A percentile compares a stretch with the other conserved stretches of the same genome.
Evolutionary conservation across 177 flowering plant species (phyloP).

Genomic region (Telopea speciosissima): DNA sequence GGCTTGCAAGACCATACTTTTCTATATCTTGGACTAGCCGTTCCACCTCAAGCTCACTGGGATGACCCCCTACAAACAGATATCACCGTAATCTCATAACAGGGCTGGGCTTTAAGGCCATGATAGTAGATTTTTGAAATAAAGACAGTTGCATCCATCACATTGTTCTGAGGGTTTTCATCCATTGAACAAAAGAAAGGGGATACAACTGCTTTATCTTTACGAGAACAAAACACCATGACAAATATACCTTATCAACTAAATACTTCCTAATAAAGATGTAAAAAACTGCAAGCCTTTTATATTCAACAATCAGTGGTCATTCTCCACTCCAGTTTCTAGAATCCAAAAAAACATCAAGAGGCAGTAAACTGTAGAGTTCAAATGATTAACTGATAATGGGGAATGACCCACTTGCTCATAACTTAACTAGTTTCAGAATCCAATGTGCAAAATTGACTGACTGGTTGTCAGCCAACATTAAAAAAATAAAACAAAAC

Average conservation of each 20-base stretch:
- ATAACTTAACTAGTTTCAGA: background rate
- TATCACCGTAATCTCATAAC: background rate
- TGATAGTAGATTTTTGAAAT: background rate
- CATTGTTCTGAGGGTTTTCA: no score
- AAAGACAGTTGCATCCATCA: no score
- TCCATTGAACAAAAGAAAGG: no score
- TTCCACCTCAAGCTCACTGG: conserved; percentile 40
- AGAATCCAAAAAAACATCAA: background rate
- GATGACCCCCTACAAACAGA: conserved; percentile 36
- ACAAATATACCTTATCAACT: background rate
- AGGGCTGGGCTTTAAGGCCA: background rate
- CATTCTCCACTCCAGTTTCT: background rate
- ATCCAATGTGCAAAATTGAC: background rate
- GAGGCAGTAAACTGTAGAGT: background rate
- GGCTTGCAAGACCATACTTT: conserved; percentile 69
- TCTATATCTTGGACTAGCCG: conserved; percentile 48
- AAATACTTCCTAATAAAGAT: background rate
- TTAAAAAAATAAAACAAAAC: no score
- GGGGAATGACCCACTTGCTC: background rate
- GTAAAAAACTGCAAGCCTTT: background rate
- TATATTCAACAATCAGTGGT: background rate
- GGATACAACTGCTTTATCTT: background rate
- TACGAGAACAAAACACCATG: background rate
- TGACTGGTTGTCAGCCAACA: background rate
- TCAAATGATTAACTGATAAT: background rate